These are phyloP conservation scores for Syzygium oleosum DNA, from an alignment of 345 rosid species.

Conservation along the genomic window DNA sequence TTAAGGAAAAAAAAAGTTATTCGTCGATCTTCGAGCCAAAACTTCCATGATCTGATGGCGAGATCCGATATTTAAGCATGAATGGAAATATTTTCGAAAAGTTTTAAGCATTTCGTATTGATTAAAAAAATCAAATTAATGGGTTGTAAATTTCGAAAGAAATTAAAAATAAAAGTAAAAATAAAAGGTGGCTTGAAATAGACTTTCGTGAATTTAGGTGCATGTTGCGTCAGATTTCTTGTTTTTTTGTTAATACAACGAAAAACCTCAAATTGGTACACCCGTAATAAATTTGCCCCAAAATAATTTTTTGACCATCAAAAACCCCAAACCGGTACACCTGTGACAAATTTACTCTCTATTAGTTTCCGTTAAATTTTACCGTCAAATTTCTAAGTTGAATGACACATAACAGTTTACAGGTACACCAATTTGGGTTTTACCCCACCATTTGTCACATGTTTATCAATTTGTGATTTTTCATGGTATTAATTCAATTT, in stretches of 20 bases:
- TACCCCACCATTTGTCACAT: too few relatives aligned
- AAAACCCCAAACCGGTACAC: background rate
- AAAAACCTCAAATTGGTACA: background rate
- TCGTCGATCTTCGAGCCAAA: background rate
- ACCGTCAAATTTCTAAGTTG: background rate
- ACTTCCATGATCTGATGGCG: background rate
- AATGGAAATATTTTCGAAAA: background rate
- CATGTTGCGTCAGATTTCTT: too few relatives aligned
- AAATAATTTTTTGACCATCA: background rate
- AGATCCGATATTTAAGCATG: background rate
- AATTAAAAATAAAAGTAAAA: too few relatives aligned
- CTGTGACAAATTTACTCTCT: background rate
- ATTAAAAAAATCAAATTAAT: background rate
- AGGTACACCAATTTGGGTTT: fast-evolving
- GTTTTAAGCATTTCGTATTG: background rate
- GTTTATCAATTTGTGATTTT: background rate
- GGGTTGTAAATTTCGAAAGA: too few relatives aligned
- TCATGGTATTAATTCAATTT: background rate
- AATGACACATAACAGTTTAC: fast-evolving
- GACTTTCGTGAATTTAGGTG: too few relatives aligned
- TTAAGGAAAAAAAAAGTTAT: background rate
- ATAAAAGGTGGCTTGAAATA: too few relatives aligned
- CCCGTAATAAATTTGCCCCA: fast-evolving
- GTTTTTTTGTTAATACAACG: background rate
- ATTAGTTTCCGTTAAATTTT: background rate